Evolutionary conservation across 2,329 filamentous ascomycete species (phyloP).

Genomic region (Cordyceps cicadae): DNA sequence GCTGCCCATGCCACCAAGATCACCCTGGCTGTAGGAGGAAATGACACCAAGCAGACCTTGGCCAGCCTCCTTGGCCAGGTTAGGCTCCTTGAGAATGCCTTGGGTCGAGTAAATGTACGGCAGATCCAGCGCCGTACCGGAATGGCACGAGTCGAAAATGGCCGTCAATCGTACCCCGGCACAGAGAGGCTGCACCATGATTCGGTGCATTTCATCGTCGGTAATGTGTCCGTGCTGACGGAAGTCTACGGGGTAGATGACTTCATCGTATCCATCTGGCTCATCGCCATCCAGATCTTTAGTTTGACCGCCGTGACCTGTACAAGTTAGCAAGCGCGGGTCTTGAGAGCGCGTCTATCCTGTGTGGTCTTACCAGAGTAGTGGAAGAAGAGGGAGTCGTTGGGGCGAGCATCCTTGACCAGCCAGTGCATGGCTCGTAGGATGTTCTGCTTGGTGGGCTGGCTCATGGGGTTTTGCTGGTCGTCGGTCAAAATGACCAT

Average conservation of each 20-base stretch:
- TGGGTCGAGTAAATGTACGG: conserved; percentile 64
- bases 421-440: conserved; percentile 96
- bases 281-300: conserved; percentile 73
- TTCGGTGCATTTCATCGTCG: conserved; percentile 73
- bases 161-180: conserved; percentile 51
- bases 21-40: conserved; percentile 56
- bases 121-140: conserved; percentile 56
- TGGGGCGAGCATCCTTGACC: conserved; percentile 83
- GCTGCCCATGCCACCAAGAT: conserved; percentile 73
- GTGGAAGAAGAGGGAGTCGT: conserved; percentile 96
- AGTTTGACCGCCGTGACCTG: conserved; percentile 73
- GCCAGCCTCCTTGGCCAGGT: conserved; percentile 59
- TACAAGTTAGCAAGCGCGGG: conserved; percentile 11
- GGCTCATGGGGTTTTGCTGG: conserved; percentile 94
- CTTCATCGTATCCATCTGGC: conserved; percentile 74
- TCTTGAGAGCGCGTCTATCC: neutral
- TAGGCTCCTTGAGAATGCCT: conserved; percentile 60
- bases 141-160: conserved; percentile 61
- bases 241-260: conserved; percentile 79
- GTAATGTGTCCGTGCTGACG: conserved; percentile 71
- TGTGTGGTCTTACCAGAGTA: conserved; percentile 62
- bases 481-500: conserved; percentile 97
- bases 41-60: conserved; percentile 54
- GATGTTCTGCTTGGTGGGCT: conserved; percentile 93
- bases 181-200: conserved; percentile 54